Evolutionary conservation across 2,329 filamentous ascomycete genomes (phyloP).

Genomic region (Phyllosticta paracitricarpa): DNA sequence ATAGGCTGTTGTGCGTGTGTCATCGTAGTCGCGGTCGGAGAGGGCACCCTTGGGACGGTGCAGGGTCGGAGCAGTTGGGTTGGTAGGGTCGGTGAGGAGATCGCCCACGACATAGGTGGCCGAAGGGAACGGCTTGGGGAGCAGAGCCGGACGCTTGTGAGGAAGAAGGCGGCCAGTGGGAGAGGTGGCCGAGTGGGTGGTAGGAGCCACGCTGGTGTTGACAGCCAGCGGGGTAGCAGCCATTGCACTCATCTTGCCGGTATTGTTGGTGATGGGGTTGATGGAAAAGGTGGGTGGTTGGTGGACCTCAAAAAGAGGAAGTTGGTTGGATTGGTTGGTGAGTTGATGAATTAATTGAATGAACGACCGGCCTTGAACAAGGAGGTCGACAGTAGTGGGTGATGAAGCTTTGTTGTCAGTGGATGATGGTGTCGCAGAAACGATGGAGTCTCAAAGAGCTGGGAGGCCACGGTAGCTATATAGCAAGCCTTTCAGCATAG

Average conservation of each 20-base stretch:
- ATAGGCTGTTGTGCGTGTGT: slow-evolving; percentile 8
- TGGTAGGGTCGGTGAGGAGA: slow-evolving; percentile 5
- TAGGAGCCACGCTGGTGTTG: background rate
- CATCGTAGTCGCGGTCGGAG: slow-evolving; percentile 6
- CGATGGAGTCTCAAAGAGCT: background rate
- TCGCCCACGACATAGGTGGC: slow-evolving; percentile 3
- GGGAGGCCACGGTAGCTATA: background rate
- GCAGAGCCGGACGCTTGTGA: background rate
- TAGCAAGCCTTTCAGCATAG: background rate
- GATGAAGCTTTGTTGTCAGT: background rate
- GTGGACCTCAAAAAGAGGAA: background rate
- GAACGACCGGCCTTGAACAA: background rate
- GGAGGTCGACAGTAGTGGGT: background rate
- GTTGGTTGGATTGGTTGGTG: background rate
- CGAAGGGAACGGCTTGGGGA: background rate
- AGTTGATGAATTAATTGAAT: background rate
- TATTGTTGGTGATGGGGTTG: background rate
- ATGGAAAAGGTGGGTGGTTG: background rate
- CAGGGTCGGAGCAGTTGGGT: background rate
- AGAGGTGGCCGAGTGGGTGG: background rate
- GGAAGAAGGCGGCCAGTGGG: background rate
- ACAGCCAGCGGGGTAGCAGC: background rate
- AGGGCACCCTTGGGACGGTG: slow-evolving; percentile 1
- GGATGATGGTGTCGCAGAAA: slow-evolving; percentile 1
- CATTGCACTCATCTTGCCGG: slow-evolving; percentile 10